A percentile compares a stretch with the other conserved stretches of the same genome.
These are phyloP conservation scores for Lyophyllum shimeji DNA, from an alignment of 768 basidiomycete genomes.

Conservation along the genomic window DNA sequence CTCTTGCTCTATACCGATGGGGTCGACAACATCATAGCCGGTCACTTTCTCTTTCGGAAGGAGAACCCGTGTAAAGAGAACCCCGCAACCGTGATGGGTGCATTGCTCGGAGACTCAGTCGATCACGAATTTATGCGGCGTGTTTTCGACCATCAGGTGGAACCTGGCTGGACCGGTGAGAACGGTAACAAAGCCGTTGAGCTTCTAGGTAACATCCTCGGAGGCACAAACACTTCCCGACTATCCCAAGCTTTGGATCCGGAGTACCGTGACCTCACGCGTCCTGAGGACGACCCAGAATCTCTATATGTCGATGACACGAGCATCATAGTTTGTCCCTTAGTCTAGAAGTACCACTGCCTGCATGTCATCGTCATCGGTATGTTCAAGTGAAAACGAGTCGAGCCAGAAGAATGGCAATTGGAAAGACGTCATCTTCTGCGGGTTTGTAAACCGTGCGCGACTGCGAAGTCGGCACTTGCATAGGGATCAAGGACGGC, in stretches of 20 bases:
- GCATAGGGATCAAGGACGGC: too few species aligned
- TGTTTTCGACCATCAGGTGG: conserved; percentile 6
- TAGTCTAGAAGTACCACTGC: not conserved
- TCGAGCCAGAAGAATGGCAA: too few species aligned
- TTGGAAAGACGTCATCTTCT: too few species aligned
- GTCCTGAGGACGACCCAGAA: too few species aligned
- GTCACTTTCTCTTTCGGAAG: conserved; percentile 1
- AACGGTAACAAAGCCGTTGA: conserved; percentile 6
- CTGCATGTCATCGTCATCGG: too few species aligned
- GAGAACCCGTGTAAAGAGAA: not conserved
- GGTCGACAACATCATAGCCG: not conserved
- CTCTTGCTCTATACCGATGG: conserved; percentile 3
- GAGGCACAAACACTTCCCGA: not conserved
- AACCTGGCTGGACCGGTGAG: conserved; percentile 1
- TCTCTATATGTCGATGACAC: conserved; percentile 3
- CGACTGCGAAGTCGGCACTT: too few species aligned
- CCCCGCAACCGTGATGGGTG: conserved; percentile 3
- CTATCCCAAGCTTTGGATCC: conserved; percentile 2
- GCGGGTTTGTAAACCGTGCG: too few species aligned
- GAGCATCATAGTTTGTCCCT: not conserved
- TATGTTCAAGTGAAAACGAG: too few species aligned
- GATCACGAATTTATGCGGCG: not conserved
- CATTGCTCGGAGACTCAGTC: conserved; percentile 2
- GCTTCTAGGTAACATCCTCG: conserved; percentile 6
- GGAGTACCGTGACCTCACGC: not conserved